Conservation (phyloP, 1,284 basidiomycete genomes). For the Microbotryum lychnidis-dioicae region DNA sequence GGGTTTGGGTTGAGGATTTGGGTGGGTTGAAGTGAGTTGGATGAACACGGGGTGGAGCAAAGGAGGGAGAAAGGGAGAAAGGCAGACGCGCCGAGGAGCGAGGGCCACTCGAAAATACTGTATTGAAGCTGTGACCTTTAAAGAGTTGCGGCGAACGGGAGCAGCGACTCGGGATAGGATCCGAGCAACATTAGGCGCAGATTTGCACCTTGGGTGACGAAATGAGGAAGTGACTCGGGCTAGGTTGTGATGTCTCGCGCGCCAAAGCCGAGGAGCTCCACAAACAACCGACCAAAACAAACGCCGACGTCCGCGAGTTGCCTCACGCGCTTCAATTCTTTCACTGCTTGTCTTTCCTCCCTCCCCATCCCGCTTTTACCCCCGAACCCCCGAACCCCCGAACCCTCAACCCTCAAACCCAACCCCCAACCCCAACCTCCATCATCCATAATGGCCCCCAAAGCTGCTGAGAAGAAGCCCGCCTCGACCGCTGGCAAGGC, state of each 20-base stretch:
- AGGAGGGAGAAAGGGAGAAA: not conserved
- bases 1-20: slow-evolving; percentile 44
- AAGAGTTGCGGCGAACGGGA: too few relatives aligned
- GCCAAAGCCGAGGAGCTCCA: too few relatives aligned
- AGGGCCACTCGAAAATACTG: not conserved
- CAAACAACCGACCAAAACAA: too few relatives aligned
- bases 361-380: not conserved
- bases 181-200: too few relatives aligned
- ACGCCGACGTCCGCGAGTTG: too few relatives aligned
- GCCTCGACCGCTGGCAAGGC: slow-evolving; percentile 39
- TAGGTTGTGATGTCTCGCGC: too few relatives aligned
- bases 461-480: slow-evolving; percentile 43
- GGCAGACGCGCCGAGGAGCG: not conserved
- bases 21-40: slow-evolving; percentile 21
- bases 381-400: slow-evolving; percentile 37
- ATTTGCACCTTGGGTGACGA: too few relatives aligned
- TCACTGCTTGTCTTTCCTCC: not conserved
- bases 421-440: slow-evolving; percentile 36
- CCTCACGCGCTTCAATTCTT: too few relatives aligned
- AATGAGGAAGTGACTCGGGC: too few relatives aligned
- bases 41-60: not conserved
- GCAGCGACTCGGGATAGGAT: too few relatives aligned
- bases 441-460: slow-evolving; percentile 44
- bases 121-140: too few relatives aligned
- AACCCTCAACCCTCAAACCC: slow-evolving; percentile 39